Evolutionary conservation across 163 green algal species (phyloP).

Genomic region (Scenedesmus sp.): DNA sequence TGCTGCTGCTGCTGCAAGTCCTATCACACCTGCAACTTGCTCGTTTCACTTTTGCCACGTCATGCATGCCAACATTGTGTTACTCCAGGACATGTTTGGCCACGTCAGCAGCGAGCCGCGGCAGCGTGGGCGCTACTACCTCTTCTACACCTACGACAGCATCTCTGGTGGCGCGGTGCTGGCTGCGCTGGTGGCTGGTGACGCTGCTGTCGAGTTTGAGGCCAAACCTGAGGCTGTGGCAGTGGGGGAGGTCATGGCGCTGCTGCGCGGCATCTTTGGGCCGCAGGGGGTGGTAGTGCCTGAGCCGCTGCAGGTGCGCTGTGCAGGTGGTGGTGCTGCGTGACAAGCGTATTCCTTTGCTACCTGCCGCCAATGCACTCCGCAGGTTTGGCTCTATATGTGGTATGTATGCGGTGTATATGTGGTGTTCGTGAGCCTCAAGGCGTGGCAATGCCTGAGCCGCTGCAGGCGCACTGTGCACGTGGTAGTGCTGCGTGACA

Average conservation of each 20-base stretch:
- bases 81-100: constrained; percentile 90
- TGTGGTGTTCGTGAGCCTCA: too few relatives aligned
- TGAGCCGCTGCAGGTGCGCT: constrained; percentile 77
- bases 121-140: constrained; percentile 88
- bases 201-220: constrained; percentile 86
- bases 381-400: too few relatives aligned
- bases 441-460: too few relatives aligned
- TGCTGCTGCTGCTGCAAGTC: too few relatives aligned
- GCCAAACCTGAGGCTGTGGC: constrained; percentile 57
- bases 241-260: constrained; percentile 78
- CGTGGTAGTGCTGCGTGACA: too few relatives aligned
- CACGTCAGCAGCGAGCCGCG: constrained; percentile 61
- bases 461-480: too few relatives aligned
- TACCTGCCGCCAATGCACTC: too few relatives aligned
- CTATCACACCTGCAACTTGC: too few relatives aligned
- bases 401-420: too few relatives aligned
- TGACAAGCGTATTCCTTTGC: not conserved
- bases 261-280: constrained; percentile 85
- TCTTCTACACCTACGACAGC: constrained; percentile 92
- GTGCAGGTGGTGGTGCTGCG: not conserved
- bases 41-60: not conserved
- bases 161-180: constrained; percentile 87
- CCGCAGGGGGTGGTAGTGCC: constrained; percentile 80
- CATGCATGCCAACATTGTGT: not conserved
- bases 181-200: constrained; percentile 85